Evolutionary conservation across 202 grass and related monocot genomes (phyloP).

Genomic region (Brachypodium distachyon): DNA sequence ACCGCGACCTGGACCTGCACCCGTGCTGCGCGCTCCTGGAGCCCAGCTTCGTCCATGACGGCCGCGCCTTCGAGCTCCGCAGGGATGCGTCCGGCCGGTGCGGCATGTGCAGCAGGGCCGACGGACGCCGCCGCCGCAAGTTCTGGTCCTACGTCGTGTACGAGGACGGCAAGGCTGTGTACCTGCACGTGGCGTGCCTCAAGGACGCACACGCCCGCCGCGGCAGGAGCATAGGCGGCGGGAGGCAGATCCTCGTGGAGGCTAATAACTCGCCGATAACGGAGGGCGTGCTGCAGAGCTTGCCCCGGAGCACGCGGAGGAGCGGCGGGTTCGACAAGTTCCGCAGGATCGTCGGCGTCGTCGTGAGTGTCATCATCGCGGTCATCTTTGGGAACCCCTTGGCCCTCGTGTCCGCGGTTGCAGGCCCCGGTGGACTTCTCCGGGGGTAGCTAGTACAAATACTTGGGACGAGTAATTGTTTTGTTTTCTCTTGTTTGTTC

Average conservation of each 20-base stretch:
- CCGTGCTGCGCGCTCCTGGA: neutral
- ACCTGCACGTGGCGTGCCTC: slow-evolving; percentile 24
- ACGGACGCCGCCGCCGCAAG: neutral
- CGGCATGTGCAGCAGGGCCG: neutral
- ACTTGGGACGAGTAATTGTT: too few species aligned
- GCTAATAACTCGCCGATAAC: neutral
- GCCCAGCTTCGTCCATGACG: neutral
- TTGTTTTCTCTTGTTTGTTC: too few species aligned
- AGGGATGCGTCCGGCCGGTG: neutral
- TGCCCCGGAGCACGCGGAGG: neutral
- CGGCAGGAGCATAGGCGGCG: neutral
- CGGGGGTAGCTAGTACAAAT: slow-evolving; percentile 1
- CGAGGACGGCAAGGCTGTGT: neutral
- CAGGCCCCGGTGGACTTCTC: neutral
- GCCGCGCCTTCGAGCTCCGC: neutral
- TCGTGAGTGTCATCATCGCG: neutral
- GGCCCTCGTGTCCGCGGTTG: neutral
- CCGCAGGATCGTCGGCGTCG: neutral
- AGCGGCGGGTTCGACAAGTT: neutral
- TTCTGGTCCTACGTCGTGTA: slow-evolving; percentile 11
- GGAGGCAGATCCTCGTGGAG: neutral
- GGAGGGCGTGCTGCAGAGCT: slow-evolving; percentile 1
- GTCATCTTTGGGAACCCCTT: slow-evolving; percentile 9
- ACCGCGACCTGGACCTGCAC: neutral
- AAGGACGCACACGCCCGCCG: neutral